Evolutionary conservation across 176 grass and related monocot species (phyloP), one percentile per base, ranked within the genome.

Genomic region (Luzula sylvatica): DNA sequence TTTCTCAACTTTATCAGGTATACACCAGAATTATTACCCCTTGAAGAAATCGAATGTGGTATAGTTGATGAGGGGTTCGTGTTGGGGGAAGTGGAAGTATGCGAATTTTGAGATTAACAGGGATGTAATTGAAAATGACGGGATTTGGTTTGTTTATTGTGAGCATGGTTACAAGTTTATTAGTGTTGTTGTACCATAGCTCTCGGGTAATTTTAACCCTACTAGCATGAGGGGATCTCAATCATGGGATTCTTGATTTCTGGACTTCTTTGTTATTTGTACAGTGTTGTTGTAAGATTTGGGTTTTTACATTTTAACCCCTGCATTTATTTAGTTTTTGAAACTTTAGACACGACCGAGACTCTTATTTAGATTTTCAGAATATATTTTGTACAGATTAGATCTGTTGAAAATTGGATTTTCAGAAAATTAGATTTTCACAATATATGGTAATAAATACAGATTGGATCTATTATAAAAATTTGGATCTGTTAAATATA

Each of bases 151-250:
- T 42, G 44, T 24, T 49, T 47, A 5, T 64, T 64, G 20, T 15
- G 43, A 49, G 59, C 43, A n/a, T 64, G 59, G 59, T 64, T 64
- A 64, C n/a, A n/a, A n/a, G n/a, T 25, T 64, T 32, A 23, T 63
- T 64, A 64, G 59, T 19, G 16, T 64, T 63, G 58, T 47, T 64
- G 25, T 64, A 50, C 59, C 43, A 45, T 64, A 64, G 43, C 59
- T 64, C 43, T 35, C n/a, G 7, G 43, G 59, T n/a, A n/a, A n/a
- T n/a, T n/a, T 45, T 64, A 64, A 47, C 8, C 59, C 42, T 49
- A 64, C n/a, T n/a, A n/a, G n/a, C n/a, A 35, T 35, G 30, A 7
- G 8, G 25, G 14, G 58, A 43, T 62, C n/a, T 62, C 8, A 26
- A 64, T 39, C 59, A 46, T 16, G 47, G 43, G 30, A 64, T 46